Evolutionary conservation across 1,284 basidiomycete species (phyloP).

Genomic region (Cryptococcus amylolentus): DNA sequence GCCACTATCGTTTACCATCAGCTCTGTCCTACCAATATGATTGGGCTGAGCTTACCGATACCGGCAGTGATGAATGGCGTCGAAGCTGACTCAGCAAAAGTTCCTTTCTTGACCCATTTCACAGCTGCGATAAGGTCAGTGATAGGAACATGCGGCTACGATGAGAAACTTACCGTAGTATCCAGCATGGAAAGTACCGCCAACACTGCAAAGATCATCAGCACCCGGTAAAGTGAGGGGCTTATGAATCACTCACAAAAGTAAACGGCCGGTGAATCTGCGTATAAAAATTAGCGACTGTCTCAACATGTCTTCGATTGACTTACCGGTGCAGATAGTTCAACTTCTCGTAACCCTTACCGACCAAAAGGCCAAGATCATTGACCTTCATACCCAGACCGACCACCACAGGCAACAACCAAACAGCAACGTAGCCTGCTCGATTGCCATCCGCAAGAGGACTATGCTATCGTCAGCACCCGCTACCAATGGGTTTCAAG

Average conservation of each 20-base stretch:
- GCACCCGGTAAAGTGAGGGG: neutral
- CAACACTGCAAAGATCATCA: neutral
- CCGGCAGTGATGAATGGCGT: conserved; percentile 8
- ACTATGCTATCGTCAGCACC: neutral
- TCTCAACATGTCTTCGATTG: neutral
- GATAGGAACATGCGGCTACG: neutral
- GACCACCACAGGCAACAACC: conserved; percentile 6
- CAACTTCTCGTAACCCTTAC: conserved; percentile 10
- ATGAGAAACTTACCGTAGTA: conserved; percentile 2
- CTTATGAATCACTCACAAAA: conserved; percentile 3
- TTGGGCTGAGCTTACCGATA: neutral
- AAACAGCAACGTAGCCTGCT: conserved; percentile 5
- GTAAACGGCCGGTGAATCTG: conserved; percentile 6
- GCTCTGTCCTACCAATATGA: neutral
- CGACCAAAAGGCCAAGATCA: conserved; percentile 6
- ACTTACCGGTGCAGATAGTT: conserved; percentile 10
- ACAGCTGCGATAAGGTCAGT: neutral
- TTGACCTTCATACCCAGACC: conserved; percentile 9
- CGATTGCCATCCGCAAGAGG: neutral
- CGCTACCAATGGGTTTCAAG: neutral
- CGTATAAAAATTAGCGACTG: neutral
- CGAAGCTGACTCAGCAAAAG: neutral
- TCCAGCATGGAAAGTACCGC: conserved; percentile 8
- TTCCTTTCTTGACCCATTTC: conserved; percentile 10
- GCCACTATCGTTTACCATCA: conserved; percentile 11